Evolutionary conservation across 2,329 filamentous ascomycete species (phyloP).

Genomic region (Aureobasidium sp.): DNA sequence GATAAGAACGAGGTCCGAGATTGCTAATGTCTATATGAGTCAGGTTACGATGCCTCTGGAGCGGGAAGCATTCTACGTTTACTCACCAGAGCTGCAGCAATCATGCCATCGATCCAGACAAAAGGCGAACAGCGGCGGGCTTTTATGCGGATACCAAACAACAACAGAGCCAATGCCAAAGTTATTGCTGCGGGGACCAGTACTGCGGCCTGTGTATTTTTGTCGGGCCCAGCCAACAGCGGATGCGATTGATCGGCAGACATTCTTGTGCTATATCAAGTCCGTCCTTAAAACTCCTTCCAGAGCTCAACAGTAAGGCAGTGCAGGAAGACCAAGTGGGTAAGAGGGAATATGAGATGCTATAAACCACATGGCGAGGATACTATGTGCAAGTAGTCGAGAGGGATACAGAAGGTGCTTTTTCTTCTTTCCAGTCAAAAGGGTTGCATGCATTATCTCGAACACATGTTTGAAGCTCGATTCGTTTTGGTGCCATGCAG

Average conservation of each 20-base stretch:
- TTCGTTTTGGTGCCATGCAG: background rate
- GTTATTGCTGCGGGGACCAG: constrained; percentile 1
- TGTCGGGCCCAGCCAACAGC: background rate
- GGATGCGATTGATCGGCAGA: background rate
- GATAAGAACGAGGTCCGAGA: background rate
- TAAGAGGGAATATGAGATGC: background rate
- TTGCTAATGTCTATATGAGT: background rate
- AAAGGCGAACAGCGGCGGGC: background rate
- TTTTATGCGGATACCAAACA: constrained; percentile 3
- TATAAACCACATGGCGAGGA: constrained; percentile 2
- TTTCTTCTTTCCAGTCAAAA: background rate
- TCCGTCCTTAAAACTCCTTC: background rate
- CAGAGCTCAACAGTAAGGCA: background rate
- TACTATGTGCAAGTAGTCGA: background rate
- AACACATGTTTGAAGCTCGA: background rate
- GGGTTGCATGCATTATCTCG: constrained; percentile 8
- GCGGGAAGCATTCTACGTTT: background rate
- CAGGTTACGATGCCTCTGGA: background rate
- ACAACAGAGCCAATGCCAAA: background rate
- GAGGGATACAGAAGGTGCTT: background rate
- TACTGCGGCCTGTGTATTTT: background rate
- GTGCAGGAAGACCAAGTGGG: background rate
- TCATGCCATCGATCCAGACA: constrained; percentile 5
- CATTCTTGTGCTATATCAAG: background rate
- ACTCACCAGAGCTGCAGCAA: constrained; percentile 3